Percentiles rank a stretch among this genome's conserved stretches.
phyloP scores from a whole-genome alignment of 2,329 filamentous ascomycete genomes.

The Mariannaea sp. region DNA sequence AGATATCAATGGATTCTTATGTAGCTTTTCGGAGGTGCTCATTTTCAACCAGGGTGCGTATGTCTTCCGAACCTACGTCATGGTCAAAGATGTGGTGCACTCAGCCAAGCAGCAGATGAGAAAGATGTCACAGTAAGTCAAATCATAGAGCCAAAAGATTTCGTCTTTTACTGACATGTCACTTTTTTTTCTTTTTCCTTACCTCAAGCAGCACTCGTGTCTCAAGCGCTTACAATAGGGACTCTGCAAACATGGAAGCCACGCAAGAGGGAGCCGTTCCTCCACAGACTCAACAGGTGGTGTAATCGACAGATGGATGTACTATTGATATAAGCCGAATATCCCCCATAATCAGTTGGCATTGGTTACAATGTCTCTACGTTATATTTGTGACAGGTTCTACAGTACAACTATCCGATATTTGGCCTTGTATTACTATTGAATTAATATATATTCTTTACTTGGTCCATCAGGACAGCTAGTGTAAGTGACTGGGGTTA shows the following conservation, averaged over 20 bases:
- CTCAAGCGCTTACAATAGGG: neutral
- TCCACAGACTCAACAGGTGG: neutral
- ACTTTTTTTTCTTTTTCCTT: neutral
- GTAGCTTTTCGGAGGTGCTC: too few species aligned
- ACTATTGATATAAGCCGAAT: too few species aligned
- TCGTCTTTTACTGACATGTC: neutral
- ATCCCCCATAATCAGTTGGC: too few species aligned
- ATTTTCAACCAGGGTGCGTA: slow-evolving; percentile 11
- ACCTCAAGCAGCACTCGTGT: neutral
- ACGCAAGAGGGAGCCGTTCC: neutral
- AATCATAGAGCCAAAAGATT: neutral
- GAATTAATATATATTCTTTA: too few species aligned
- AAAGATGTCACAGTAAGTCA: slow-evolving; percentile 8
- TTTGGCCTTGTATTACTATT: too few species aligned
- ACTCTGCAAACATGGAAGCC: neutral
- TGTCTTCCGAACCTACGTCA: slow-evolving; percentile 20
- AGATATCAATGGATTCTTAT: neutral
- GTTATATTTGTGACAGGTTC: too few species aligned
- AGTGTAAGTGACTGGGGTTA: too few species aligned
- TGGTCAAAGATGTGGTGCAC: slow-evolving; percentile 10
- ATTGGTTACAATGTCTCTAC: too few species aligned
- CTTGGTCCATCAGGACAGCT: too few species aligned
- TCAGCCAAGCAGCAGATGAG: neutral
- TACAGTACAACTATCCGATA: too few species aligned
- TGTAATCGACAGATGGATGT: too few species aligned